Conservation (phyloP, 192 early-diverging fungal species). For the Entophlyctis luteolus region DNA sequence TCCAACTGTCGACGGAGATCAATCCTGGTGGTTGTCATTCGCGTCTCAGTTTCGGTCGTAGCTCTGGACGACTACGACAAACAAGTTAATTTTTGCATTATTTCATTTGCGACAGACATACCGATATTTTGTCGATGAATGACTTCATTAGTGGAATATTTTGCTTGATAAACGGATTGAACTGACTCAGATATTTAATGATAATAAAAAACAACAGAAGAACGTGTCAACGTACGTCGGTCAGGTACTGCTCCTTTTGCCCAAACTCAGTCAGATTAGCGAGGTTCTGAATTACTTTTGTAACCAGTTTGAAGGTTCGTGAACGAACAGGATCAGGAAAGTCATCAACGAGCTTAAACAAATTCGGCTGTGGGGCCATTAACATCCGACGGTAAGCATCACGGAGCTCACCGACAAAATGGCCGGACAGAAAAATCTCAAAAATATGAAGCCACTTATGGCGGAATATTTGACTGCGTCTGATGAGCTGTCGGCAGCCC, state of each 20-base stretch:
- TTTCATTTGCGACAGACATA: background rate
- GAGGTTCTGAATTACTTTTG: constrained; percentile 59
- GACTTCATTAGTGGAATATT: constrained; percentile 44
- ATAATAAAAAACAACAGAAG: background rate
- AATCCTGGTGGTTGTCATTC: background rate
- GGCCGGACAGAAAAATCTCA: constrained; percentile 59
- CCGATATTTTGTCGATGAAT: constrained; percentile 52
- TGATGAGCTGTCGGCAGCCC: background rate
- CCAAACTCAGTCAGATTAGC: constrained; percentile 56
- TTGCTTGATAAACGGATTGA: constrained; percentile 47
- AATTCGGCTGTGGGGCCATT: constrained; percentile 37
- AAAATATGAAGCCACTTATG: constrained; percentile 54
- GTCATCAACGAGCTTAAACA: constrained; percentile 45
- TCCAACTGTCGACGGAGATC: constrained; percentile 25
- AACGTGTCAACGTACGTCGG: background rate
- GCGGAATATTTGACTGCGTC: constrained; percentile 30
- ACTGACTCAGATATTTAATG: constrained; percentile 14
- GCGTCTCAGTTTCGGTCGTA: background rate
- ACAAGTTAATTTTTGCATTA: background rate
- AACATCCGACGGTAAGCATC: background rate
- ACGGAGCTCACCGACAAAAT: constrained; percentile 40
- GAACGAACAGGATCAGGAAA: constrained; percentile 39
- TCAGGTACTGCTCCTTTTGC: constrained; percentile 56
- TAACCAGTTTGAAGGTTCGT: constrained; percentile 50
- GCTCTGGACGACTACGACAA: background rate